Evolutionary conservation across 306 rosid species (phyloP), one percentile per base, ranked within the genome.

Genomic region (Corylus americana): DNA sequence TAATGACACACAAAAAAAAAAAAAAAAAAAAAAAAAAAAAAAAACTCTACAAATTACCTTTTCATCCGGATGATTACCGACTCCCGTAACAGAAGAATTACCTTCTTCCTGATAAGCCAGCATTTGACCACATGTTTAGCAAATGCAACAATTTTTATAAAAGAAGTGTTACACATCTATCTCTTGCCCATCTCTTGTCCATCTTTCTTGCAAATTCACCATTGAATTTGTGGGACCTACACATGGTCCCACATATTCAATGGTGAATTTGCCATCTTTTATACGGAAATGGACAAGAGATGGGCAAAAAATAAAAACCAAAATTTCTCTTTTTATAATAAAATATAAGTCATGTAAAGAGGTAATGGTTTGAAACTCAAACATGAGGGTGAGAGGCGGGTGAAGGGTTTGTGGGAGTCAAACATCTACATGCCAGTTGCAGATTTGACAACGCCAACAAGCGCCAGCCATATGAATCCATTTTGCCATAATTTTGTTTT

Each of bases 11-110:
- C n/a, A 74, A 57, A 73, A 82, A 53, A 80, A 76, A 53, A 70
- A 51, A 72, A 81, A 61, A 29, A 75, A n/a, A n/a, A n/a, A 74
- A 57, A 73, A 82, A 53, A 80, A 76, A 53, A 70, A 51, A 72
- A 81, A 61, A 29, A 75, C 62, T 50, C 71, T 58, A 62, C 42
- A 25, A 39, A 83, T 71, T 86, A 94, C 98, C 97, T 90, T 86
- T 76, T 86, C 92, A 85, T 90, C 91, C 29, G 88, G 85, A 83
- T 62, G 22, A 71, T 68, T 55, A 77, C 80, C 79, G 81, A 55
- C 79, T 83, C 88, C 79, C 35, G 81, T n/a, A 44, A 74, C 76
- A 74, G 86, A 77, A 54, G 78, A 64, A 70, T 75, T 85, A 62
- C 71, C 83, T 67, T 79, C 83, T 82, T 81, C 97, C 94, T 92